A percentile compares a stretch with the other conserved stretches of the same genome.
Evolutionary conservation across 352 stramenopile genomes (phyloP).

Genomic region (Pythium inflatum): DNA sequence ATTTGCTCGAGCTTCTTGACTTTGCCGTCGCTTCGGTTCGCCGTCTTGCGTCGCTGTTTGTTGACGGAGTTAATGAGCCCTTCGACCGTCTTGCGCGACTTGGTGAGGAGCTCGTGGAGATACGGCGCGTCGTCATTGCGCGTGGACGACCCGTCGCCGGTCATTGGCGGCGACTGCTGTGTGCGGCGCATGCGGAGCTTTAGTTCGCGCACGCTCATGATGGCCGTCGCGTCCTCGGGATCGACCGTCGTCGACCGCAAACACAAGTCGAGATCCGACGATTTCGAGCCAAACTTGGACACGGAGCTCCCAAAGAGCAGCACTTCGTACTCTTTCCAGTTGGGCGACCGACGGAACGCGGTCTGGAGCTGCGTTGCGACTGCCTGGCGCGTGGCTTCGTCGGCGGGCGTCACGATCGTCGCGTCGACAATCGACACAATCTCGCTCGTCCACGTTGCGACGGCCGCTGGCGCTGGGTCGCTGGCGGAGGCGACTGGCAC

Average conservation of each 20-base stretch:
- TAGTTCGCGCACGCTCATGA: constrained; percentile 47
- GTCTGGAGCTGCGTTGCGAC: constrained; percentile 20
- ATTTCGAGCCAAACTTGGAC: constrained; percentile 71
- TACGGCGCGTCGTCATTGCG: constrained; percentile 35
- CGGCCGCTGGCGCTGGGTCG: too few species aligned
- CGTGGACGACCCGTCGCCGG: neutral
- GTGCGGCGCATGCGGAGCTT: constrained; percentile 42
- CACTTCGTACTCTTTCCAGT: constrained; percentile 23
- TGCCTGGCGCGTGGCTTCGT: constrained; percentile 46
- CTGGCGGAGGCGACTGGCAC: neutral
- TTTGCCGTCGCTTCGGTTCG: constrained; percentile 18
- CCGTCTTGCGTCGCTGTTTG: constrained; percentile 35
- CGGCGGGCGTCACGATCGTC: constrained; percentile 47
- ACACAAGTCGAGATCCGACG: constrained; percentile 81
- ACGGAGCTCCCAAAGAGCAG: constrained; percentile 79
- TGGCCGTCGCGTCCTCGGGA: constrained; percentile 1
- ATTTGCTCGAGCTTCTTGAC: constrained; percentile 2
- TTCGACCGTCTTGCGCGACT: constrained; percentile 55
- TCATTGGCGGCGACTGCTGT: constrained; percentile 33
- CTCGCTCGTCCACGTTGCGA: constrained; percentile 36
- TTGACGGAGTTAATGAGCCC: constrained; percentile 51
- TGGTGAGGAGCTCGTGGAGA: constrained; percentile 46
- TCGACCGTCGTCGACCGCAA: constrained; percentile 37
- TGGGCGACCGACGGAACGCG: constrained; percentile 14
- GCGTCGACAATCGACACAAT: constrained; percentile 44